Evolutionary conservation across 768 basidiomycete species (phyloP), one percentile per base, ranked within the genome.

Genomic region (Agaricus bisporus): DNA sequence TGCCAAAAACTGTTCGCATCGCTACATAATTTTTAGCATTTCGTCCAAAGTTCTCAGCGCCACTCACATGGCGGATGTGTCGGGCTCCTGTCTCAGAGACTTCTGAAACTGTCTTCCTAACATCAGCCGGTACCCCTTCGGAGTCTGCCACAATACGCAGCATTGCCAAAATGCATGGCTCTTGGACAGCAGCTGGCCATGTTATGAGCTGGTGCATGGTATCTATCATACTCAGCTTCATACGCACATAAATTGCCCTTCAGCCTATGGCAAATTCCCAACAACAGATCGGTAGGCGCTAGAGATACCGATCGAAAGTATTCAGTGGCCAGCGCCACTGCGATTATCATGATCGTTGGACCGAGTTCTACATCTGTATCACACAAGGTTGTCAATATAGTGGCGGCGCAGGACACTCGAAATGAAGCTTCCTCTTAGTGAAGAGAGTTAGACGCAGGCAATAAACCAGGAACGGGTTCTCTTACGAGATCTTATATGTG

Each of bases 91-190:
- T 65, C 48, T 75, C 68, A 11, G 73, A 69, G 41, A 84, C 49
- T 36, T 68, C 67, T 18, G 66, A 65, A 10, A 89, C 79, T 12
- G 63, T 58, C 20, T 63, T 65, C 12, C 70, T 58, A 20, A 80
- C 71, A 5, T 77, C 68, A 17, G 70, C 62, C 3, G 84, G 78
- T 10, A 86, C 63, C 20, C 76, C 69, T 9, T 80, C 61, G 32
- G 63, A 76, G 60, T 82, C 85, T 17, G 82, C 77, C 2, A 77
- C 80, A 46, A 78, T 72, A 49, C 88, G 76, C 35, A 91, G 66
- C 83, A 92, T 86, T 3, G 83, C 75, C 29, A 91, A 63, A 28
- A 93, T 67, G 56, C 81, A 81, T 4, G 81, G 81, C 54, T 93
- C 90, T 63, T 88, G 86, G 7, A 91, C 79, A 26, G 83, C 71